Conservation (phyloP, 176 grass and related monocot species). For the Alloteropsis semialata region DNA sequence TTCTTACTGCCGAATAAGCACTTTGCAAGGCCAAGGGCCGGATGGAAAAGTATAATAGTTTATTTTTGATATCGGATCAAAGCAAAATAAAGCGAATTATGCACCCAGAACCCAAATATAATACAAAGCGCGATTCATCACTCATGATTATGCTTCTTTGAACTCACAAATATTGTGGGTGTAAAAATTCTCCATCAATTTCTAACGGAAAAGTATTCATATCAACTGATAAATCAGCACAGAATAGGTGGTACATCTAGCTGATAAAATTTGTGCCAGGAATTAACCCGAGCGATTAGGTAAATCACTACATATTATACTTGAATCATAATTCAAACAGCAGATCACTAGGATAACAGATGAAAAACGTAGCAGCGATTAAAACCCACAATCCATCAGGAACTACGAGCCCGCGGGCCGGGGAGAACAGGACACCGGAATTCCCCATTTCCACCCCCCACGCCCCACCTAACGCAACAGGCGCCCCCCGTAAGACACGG, state of each 20-base stretch:
- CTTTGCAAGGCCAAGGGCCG: not conserved
- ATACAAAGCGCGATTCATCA: not conserved
- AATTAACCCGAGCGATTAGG: not conserved
- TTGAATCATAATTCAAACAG: not conserved
- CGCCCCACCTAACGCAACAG: not conserved
- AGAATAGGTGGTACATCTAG: not conserved
- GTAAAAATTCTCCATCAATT: not conserved
- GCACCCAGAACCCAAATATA: not conserved
- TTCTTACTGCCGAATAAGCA: not conserved
- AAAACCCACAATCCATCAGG: not conserved
- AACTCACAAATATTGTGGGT: not conserved
- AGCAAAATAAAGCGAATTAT: conserved; percentile 20
- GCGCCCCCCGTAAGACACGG: not conserved
- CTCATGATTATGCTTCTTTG: not conserved
- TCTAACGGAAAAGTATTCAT: not conserved
- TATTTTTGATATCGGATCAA: not conserved
- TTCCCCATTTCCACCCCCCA: not conserved
- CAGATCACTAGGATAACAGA: not conserved
- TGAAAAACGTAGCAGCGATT: not conserved
- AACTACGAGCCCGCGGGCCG: not conserved
- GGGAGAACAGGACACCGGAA: not conserved
- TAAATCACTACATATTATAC: not conserved
- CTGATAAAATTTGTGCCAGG: not conserved
- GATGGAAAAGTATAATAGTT: not conserved
- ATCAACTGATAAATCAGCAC: not conserved